These are phyloP conservation scores for Coccinonectria pachysandricola DNA, from an alignment of 2,329 filamentous ascomycete genomes.

Conservation along the genomic window DNA sequence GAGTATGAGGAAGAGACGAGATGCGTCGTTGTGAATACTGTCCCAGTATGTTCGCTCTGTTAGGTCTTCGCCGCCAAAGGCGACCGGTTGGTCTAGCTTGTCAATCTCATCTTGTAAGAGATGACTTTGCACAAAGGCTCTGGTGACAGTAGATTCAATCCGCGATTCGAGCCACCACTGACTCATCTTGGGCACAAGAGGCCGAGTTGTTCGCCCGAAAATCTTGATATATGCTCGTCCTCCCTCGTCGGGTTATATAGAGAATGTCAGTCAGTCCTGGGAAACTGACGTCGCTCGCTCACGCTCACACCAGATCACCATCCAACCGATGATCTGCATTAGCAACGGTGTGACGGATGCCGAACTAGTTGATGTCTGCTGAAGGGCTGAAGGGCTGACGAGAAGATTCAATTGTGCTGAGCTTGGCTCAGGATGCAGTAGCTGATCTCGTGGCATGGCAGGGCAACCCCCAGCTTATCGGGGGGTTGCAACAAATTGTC, in stretches of 20 bases:
- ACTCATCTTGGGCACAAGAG: constrained; percentile 16
- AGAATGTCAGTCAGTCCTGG: too few relatives aligned
- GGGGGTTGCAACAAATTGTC: constrained; percentile 2
- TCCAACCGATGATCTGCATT: too few relatives aligned
- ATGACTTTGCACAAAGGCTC: constrained; percentile 55
- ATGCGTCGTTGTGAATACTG: constrained; percentile 62
- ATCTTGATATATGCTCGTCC: too few relatives aligned
- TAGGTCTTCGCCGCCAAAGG: constrained; percentile 52
- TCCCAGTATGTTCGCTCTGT: constrained; percentile 70
- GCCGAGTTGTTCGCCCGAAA: too few relatives aligned
- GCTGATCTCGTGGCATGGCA: constrained; percentile 15
- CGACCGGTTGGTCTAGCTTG: constrained; percentile 51
- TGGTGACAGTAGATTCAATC: constrained; percentile 60
- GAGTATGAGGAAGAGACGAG: constrained; percentile 60
- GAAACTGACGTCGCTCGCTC: too few relatives aligned
- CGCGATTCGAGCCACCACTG: constrained; percentile 64
- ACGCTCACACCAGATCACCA: too few relatives aligned
- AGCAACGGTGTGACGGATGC: too few relatives aligned
- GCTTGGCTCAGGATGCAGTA: too few relatives aligned
- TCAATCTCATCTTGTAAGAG: constrained; percentile 52
- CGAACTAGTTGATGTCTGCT: too few relatives aligned
- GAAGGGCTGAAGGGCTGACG: constrained; percentile 6
- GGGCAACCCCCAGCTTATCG: constrained; percentile 9
- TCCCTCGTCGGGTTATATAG: too few relatives aligned
- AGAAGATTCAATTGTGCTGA: too few relatives aligned